Evolutionary conservation across 257 asterid species (phyloP), one percentile per base, ranked within the genome.

Genomic region (Lantana camara): DNA sequence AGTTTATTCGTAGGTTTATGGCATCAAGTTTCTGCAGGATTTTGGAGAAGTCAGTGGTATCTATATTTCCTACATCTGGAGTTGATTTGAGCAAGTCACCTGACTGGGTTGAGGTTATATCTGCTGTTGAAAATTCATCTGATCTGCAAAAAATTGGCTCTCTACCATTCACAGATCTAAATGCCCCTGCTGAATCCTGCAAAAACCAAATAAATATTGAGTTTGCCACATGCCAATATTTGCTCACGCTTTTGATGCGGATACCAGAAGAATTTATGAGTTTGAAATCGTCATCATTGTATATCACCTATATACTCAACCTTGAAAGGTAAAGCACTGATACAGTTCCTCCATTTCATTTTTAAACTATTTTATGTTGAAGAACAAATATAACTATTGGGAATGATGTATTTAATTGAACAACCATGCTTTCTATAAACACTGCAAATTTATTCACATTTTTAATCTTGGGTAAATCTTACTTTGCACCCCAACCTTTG

Each of bases 1-100:
- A 90, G 98, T 84, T 83, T 73, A 78, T 89, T 61, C 38, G 85
- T 80, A 89, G 96, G 82, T 82, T 83, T 69, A 82, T 90, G 91
- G 83, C 96, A 63, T 80, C 94, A 52, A 74, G 71, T 58, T 72
- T 83, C 82, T 84, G 95, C 85, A 72, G 29, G 73, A 70, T 78
- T 61, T 72, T 93, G 77, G 74, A 83, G 85, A 76, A 83, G 72
- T 81, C 86, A 22, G 83, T 75, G 50, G 50, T 70, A 10, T 84
- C 89, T 65, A 44, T 85, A 24, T 87, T 82, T 74, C 56, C 70
- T 79, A 42, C 66, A 70, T 71, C 76, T 65, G 85, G 47, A 58
- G 86, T 85, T 37, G 72, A 85, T 74, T 73, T 89, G 73, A 78
- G 82, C 5, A 71, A 76, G 62, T 34, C 77, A 22, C 88, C 87